Evolutionary conservation across 2,329 filamentous ascomycete species (phyloP).

Genomic region (Beauveria pseudobassiana): DNA sequence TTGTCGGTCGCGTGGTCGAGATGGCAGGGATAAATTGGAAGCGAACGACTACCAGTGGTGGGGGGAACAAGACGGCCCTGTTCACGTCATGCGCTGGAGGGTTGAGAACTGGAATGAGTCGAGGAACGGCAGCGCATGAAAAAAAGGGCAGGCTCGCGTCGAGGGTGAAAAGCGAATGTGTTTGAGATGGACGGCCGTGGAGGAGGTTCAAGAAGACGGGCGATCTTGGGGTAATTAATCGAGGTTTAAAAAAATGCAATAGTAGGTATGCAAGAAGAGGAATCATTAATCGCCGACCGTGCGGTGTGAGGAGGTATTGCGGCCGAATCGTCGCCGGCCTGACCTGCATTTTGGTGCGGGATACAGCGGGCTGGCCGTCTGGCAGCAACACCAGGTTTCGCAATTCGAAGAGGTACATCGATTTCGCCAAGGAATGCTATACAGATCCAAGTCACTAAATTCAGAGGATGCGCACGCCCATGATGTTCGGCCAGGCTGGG

Average conservation of each 20-base stretch:
- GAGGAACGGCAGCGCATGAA: not conserved
- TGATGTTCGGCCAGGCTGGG: too few species aligned
- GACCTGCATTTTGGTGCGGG: not conserved
- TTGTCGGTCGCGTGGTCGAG: not conserved
- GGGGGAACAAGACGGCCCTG: not conserved
- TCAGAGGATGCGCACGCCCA: too few species aligned
- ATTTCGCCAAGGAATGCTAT: not conserved
- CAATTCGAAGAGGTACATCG: not conserved
- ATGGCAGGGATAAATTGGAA: not conserved
- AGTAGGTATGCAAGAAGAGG: not conserved
- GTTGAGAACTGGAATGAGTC: not conserved
- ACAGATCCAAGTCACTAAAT: not conserved
- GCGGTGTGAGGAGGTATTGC: not conserved
- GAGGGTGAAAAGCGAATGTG: not conserved
- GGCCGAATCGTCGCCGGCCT: not conserved
- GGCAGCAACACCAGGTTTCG: not conserved
- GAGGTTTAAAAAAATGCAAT: not conserved
- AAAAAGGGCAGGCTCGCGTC: not conserved
- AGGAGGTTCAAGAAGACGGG: not conserved
- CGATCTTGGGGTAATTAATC: not conserved
- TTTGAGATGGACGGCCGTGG: not conserved
- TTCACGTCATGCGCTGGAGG: conserved; percentile 3
- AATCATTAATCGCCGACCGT: not conserved
- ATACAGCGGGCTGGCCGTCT: not conserved
- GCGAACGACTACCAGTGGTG: not conserved